Evolutionary conservation across 2,329 filamentous ascomycete species (phyloP).

Genomic region (Hypoxylon sp.): DNA sequence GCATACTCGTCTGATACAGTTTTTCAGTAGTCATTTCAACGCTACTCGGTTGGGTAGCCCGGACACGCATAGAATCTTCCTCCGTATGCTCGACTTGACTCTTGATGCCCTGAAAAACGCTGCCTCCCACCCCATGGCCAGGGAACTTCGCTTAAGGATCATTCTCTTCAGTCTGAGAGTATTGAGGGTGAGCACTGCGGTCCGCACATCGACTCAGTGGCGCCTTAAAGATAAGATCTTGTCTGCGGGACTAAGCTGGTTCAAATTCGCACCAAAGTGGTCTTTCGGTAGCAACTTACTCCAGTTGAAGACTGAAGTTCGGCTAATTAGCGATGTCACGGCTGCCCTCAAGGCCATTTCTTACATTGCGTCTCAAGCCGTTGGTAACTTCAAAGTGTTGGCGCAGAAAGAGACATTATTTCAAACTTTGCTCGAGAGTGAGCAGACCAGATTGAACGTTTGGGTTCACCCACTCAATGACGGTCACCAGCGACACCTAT

Average conservation of each 20-base stretch:
- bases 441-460: constrained; percentile 85
- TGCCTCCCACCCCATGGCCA: constrained; percentile 84
- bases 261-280: constrained; percentile 86
- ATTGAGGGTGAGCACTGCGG: constrained; percentile 78
- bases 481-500: constrained; percentile 60
- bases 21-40: constrained; percentile 94
- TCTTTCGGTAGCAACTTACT: constrained; percentile 95
- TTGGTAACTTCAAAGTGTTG: constrained; percentile 74
- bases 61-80: constrained; percentile 85
- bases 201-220: constrained; percentile 77
- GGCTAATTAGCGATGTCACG: constrained; percentile 82
- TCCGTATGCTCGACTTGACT: constrained; percentile 84
- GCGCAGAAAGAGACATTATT: constrained; percentile 88
- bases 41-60: constrained; percentile 88
- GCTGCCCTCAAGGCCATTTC: constrained; percentile 75
- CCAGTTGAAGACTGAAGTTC: constrained; percentile 93
- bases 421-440: constrained; percentile 83
- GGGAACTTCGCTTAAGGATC: constrained; percentile 93
- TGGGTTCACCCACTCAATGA: constrained; percentile 89
- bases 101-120: constrained; percentile 80
- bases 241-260: constrained; percentile 91
- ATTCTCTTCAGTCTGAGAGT: constrained; percentile 86
- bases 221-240: constrained; percentile 90
- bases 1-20: constrained; percentile 87
- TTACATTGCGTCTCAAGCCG: constrained; percentile 68